Evolutionary conservation across 768 basidiomycete species (phyloP).

Genomic region (Multifurca ochricompacta): DNA sequence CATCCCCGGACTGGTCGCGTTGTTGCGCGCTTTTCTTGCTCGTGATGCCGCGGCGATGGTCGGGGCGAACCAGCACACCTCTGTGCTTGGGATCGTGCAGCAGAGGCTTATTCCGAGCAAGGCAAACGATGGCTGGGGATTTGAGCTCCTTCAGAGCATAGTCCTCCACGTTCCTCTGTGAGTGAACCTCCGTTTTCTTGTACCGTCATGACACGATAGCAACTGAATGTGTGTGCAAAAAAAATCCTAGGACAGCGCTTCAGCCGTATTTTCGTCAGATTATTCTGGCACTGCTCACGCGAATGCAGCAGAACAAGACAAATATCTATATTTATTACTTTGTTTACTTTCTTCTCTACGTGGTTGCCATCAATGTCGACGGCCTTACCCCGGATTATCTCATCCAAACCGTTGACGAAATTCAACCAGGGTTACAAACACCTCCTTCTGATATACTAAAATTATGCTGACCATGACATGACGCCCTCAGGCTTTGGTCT

Average conservation of each 20-base stretch:
- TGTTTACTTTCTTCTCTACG: slow-evolving; percentile 67
- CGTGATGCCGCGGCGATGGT: slow-evolving; percentile 65
- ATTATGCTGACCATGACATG: not conserved
- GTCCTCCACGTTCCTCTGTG: slow-evolving; percentile 69
- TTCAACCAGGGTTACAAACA: slow-evolving; percentile 74
- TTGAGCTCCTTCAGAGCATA: slow-evolving; percentile 78
- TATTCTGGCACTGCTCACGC: slow-evolving; percentile 70
- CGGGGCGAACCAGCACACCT: slow-evolving; percentile 59
- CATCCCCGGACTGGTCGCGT: slow-evolving; percentile 85
- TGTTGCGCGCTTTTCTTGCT: slow-evolving; percentile 76
- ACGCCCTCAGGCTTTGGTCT: slow-evolving; percentile 54
- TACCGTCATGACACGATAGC: not conserved
- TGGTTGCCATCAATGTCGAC: slow-evolving; percentile 65
- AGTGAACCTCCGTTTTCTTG: slow-evolving; percentile 28
- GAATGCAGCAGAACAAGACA: slow-evolving; percentile 84
- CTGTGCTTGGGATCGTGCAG: slow-evolving; percentile 81
- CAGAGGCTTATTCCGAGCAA: slow-evolving; percentile 86
- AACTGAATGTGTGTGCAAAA: not conserved
- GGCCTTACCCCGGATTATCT: slow-evolving; percentile 75
- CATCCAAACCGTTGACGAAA: slow-evolving; percentile 67
- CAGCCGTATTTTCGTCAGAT: slow-evolving; percentile 68
- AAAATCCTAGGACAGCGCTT: slow-evolving; percentile 48
- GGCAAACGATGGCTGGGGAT: slow-evolving; percentile 83
- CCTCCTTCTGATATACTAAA: not conserved
- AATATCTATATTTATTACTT: slow-evolving; percentile 82